Base-by-base conservation (phyloP, 2,329 filamentous ascomycete species). In the Dothistroma septosporum region DNA sequence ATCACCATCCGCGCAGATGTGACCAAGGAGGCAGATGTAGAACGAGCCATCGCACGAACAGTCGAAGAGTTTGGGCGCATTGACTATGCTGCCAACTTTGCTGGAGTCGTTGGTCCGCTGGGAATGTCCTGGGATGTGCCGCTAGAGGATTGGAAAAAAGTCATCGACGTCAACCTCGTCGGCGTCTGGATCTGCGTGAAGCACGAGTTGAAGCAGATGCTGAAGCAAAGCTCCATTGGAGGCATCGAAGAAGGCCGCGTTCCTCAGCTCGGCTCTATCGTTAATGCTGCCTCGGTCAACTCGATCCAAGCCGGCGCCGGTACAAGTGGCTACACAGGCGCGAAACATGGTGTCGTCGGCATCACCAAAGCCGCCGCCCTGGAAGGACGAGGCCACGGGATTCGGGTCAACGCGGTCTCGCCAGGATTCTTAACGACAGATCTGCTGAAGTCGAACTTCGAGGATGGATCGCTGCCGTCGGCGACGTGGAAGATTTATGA, bases 311-410 rank as follows among this genome's bases (percentile, higher is more conserved):
- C 73, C 4, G 68, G 73, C 22, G 69, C 72, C 0, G 74, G 72
- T 24, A 75, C 75, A 62, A 68, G 67, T 0, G 74, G 75, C 2
- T 78, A 78, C 58, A 75, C 71, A 0, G 65, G 71, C 1, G 65
- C 73, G 10, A 79, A 79, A 64, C 76, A 79, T 64, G 77, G 73
- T 2, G 60, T 79, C 1, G 63, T 78, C 19, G 77, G 75, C 2
- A 64, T 79, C 52, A 78, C 77, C 19, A 76, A 77, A 55, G 60
- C 68, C n/a, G 65, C 66, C 7, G 70, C 71, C 1, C 68, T 72
- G 9, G 73, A 75, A 65, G 73, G 69, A 64, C 70, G 69, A 0
- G 64, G 65, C 9, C 61, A 70, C 49, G 67, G 72, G 21, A 71
- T 76, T 53, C 67, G 74, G 22, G 72, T 76, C 33, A 76, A 76